These are phyloP conservation scores for Pichia nakasei DNA, from an alignment of 805 yeast genomes.

Conservation along the genomic window DNA sequence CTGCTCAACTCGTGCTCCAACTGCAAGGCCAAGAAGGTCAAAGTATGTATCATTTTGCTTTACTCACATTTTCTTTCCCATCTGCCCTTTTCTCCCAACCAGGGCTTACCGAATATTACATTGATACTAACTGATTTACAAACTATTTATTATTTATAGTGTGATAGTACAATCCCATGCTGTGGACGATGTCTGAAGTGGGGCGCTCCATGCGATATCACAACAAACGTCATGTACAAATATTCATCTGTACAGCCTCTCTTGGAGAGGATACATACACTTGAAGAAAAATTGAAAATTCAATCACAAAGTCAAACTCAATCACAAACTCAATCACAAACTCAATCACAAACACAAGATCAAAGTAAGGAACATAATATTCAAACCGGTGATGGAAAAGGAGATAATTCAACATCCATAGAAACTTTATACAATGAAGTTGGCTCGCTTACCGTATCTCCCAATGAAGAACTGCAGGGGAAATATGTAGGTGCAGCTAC, in stretches of 20 bases:
- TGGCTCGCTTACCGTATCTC: constrained; percentile 17
- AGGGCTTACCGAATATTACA: too few species aligned
- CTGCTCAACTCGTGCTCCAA: constrained; percentile 16
- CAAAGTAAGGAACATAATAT: too few species aligned
- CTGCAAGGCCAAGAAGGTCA: constrained; percentile 19
- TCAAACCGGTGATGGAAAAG: not conserved
- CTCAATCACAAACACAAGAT: too few species aligned
- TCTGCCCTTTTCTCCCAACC: too few species aligned
- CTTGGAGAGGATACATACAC: constrained; percentile 9
- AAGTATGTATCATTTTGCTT: constrained; percentile 10
- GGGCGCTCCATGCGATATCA: constrained; percentile 14
- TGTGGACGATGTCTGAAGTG: constrained; percentile 17
- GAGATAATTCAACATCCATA: constrained; percentile 5
- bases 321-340: not conserved
- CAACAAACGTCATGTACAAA: constrained; percentile 15
- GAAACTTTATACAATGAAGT: constrained; percentile 20
- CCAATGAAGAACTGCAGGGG: constrained; percentile 11
- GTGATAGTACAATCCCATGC: constrained; percentile 16
- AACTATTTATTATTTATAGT: constrained; percentile 13
- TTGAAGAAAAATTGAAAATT: constrained; percentile 8
- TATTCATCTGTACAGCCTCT: constrained; percentile 16
- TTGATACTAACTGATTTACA: too few species aligned
- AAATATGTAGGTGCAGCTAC: constrained; percentile 19
- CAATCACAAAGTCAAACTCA: not conserved
- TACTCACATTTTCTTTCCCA: not conserved